Percentiles rank a stretch among this genome's conserved stretches.
Evolutionary conservation across 352 stramenopile genomes (phyloP).

Genomic region (Pythium aphanidermatum): DNA sequence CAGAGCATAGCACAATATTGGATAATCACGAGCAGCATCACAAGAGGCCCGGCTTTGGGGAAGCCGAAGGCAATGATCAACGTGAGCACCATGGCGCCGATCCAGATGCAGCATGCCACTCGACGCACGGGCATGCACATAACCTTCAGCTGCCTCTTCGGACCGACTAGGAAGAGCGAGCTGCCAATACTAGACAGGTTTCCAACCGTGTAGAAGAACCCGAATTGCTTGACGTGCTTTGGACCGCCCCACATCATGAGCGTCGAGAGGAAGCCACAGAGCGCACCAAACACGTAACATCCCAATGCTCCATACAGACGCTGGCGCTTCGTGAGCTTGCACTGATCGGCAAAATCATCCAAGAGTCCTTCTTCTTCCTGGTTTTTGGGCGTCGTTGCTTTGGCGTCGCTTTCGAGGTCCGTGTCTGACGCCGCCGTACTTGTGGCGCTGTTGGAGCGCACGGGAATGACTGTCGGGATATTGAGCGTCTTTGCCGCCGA

Average conservation of each 20-base stretch:
- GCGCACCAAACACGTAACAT: slow-evolving; percentile 64
- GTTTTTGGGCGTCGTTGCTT: slow-evolving; percentile 29
- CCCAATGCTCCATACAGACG: slow-evolving; percentile 63
- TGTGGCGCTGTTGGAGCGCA: slow-evolving; percentile 22
- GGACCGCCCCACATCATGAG: slow-evolving; percentile 77
- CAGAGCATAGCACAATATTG: slow-evolving; percentile 81
- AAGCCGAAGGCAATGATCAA: slow-evolving; percentile 76
- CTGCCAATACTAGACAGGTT: slow-evolving; percentile 74
- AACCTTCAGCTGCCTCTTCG: slow-evolving; percentile 61
- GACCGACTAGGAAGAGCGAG: slow-evolving; percentile 74
- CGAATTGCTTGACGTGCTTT: slow-evolving; percentile 79
- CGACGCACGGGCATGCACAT: slow-evolving; percentile 83
- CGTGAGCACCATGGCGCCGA: slow-evolving; percentile 62
- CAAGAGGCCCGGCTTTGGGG: slow-evolving; percentile 51
- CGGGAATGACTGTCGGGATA: too few species aligned
- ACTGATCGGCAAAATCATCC: slow-evolving; percentile 61
- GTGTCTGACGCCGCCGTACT: slow-evolving; percentile 30
- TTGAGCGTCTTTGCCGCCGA: slow-evolving; percentile 43
- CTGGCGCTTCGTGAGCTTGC: slow-evolving; percentile 74
- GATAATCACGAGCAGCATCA: slow-evolving; percentile 67
- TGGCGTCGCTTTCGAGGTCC: slow-evolving; percentile 32
- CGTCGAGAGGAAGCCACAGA: slow-evolving; percentile 75
- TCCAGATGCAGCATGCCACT: slow-evolving; percentile 76
- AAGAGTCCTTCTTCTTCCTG: slow-evolving; percentile 72
- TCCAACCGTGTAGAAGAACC: slow-evolving; percentile 84